phyloP scores from a whole-genome alignment of 768 basidiomycete species.

The Boletus sp. region DNA sequence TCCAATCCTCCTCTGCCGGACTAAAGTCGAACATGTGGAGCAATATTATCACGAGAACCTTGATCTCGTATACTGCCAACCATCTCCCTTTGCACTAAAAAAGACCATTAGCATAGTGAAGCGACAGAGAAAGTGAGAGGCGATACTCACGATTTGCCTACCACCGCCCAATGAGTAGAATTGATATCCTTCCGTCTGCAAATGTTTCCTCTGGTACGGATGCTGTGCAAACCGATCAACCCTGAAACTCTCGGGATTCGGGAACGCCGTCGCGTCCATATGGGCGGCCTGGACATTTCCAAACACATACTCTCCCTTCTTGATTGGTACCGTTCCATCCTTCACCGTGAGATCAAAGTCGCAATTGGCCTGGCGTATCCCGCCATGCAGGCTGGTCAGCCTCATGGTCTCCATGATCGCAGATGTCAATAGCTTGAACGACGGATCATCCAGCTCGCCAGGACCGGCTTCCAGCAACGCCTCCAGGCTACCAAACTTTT shows the following conservation, averaged over 20 bases:
- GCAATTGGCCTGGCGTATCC: constrained; percentile 13
- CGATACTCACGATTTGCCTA: constrained; percentile 15
- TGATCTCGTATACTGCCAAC: constrained; percentile 24
- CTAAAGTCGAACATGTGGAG: constrained; percentile 15
- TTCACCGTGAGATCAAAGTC: constrained; percentile 16
- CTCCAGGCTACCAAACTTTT: constrained; percentile 11
- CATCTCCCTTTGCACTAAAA: constrained; percentile 24
- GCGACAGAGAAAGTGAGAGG: not conserved
- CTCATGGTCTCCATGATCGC: constrained; percentile 28
- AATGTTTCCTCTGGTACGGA: constrained; percentile 10
- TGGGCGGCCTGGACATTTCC: constrained; percentile 17
- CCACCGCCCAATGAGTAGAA: constrained; percentile 20
- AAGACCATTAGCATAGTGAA: not conserved
- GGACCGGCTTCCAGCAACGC: constrained; percentile 11
- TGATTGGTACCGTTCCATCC: constrained; percentile 10
- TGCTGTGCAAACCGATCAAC: constrained; percentile 20
- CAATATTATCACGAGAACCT: constrained; percentile 16
- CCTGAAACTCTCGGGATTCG: constrained; percentile 11
- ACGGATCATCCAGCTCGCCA: constrained; percentile 13
- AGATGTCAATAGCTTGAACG: constrained; percentile 21
- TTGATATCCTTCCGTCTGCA: constrained; percentile 8
- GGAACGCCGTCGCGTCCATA: constrained; percentile 14
- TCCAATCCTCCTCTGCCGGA: not conserved
- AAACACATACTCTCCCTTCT: constrained; percentile 20
- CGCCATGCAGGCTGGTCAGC: constrained; percentile 16